Evolutionary conservation across 2,329 filamentous ascomycete species (phyloP).

Genomic region (Penicillium griseofulvum): DNA sequence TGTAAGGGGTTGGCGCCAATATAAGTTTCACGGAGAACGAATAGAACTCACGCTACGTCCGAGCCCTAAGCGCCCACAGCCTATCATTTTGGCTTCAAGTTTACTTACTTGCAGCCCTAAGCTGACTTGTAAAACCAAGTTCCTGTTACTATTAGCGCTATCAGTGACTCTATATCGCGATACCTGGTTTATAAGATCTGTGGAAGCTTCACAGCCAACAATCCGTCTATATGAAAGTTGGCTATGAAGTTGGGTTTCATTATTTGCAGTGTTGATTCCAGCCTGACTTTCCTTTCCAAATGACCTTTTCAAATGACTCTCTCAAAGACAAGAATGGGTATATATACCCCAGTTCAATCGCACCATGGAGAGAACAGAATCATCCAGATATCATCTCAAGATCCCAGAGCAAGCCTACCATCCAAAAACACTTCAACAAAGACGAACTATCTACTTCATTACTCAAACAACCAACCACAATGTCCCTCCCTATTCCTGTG

Average conservation of each 20-base stretch:
- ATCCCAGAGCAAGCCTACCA: background rate
- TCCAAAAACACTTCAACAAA: background rate
- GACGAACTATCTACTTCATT: background rate
- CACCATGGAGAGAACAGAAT: background rate
- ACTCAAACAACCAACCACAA: background rate
- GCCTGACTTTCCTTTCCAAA: background rate
- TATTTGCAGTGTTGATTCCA: background rate
- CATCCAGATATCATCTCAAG: too few relatives aligned
- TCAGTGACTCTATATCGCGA: background rate
- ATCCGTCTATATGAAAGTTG: background rate
- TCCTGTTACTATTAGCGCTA: background rate
- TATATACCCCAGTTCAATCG: background rate
- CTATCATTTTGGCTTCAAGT: background rate
- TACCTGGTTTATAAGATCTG: conserved; percentile 1
- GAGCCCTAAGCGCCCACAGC: conserved; percentile 1
- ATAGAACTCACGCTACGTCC: background rate
- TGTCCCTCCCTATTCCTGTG: too few relatives aligned
- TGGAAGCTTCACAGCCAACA: conserved; percentile 4
- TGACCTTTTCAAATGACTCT: background rate
- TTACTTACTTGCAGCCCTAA: background rate
- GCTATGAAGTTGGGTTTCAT: background rate
- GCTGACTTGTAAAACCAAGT: background rate
- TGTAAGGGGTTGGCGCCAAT: conserved; percentile 1
- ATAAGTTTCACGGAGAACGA: conserved; percentile 1
- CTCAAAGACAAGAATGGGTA: background rate